A percentile compares a stretch with the other conserved stretches of the same genome.
phyloP scores from a whole-genome alignment of 148 eudicot genomes.

The Linanthus parryae region DNA sequence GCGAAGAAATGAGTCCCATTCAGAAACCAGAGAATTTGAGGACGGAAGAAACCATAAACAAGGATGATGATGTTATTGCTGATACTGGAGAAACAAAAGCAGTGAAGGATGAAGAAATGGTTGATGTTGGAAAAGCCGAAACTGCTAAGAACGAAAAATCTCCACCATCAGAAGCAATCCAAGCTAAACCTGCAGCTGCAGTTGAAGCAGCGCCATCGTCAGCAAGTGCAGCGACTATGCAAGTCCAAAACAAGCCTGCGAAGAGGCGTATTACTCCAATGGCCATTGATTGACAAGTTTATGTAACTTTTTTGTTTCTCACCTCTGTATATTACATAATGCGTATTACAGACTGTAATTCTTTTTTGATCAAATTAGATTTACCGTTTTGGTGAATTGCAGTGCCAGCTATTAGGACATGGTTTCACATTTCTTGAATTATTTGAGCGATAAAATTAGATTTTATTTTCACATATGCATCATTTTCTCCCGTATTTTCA shows the following conservation, averaged over 20 bases:
- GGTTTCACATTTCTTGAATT: too few species aligned
- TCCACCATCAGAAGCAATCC: too few species aligned
- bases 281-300: constrained; percentile 52
- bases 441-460: too few species aligned
- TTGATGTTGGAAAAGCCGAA: too few species aligned
- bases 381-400: too few species aligned
- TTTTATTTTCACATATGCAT: too few species aligned
- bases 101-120: too few species aligned
- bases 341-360: background rate
- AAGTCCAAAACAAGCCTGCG: constrained; percentile 52
- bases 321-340: constrained; percentile 1
- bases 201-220: constrained; percentile 24
- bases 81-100: constrained; percentile 18
- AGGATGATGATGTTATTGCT: constrained; percentile 9
- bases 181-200: constrained; percentile 9
- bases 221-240: constrained; percentile 17
- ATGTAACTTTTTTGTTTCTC: too few species aligned
- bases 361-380: background rate
- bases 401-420: too few species aligned
- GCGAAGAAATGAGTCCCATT: constrained; percentile 10
- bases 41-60: constrained; percentile 19
- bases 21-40: constrained; percentile 20
- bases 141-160: too few species aligned
- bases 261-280: constrained; percentile 91
- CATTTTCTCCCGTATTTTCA: too few species aligned